Conservation (phyloP, 2,329 filamentous ascomycete species). For the Fusarium xyrophilum region DNA sequence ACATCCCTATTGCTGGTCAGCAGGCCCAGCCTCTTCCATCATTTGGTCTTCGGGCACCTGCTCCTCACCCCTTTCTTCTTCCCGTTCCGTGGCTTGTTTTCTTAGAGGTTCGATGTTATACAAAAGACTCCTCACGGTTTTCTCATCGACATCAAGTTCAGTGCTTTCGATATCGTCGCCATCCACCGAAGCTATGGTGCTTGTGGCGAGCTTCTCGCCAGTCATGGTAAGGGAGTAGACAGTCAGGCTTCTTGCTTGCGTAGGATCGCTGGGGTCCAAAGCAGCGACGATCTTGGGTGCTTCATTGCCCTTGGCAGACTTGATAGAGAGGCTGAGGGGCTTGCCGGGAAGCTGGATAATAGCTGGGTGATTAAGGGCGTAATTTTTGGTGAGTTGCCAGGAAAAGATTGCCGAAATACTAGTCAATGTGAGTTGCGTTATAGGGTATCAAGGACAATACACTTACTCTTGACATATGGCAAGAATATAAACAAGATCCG, state of each 20-base stretch:
- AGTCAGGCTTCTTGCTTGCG: slow-evolving; percentile 43
- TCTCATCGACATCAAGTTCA: slow-evolving; percentile 47
- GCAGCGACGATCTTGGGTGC: slow-evolving; percentile 49
- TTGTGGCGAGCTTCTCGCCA: slow-evolving; percentile 45
- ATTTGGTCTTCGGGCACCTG: slow-evolving; percentile 17
- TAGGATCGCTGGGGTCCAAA: slow-evolving; percentile 47
- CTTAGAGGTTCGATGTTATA: slow-evolving; percentile 57
- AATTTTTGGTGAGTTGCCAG: slow-evolving; percentile 60
- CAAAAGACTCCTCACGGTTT: slow-evolving; percentile 52
- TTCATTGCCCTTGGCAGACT: slow-evolving; percentile 30
- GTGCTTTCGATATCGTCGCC: slow-evolving; percentile 38
- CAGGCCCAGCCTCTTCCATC: slow-evolving; percentile 8
- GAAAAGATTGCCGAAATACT: slow-evolving; percentile 70
- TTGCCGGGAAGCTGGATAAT: slow-evolving; percentile 67
- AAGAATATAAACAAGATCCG: slow-evolving; percentile 51
- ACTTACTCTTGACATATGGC: slow-evolving; percentile 65
- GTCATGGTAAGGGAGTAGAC: slow-evolving; percentile 44
- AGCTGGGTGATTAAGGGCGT: slow-evolving; percentile 56
- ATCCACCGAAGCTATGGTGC: slow-evolving; percentile 37
- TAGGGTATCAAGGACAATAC: not conserved
- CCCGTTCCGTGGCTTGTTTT: slow-evolving; percentile 48
- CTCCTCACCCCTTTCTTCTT: slow-evolving; percentile 37
- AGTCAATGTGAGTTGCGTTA: slow-evolving; percentile 27
- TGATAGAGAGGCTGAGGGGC: slow-evolving; percentile 61
- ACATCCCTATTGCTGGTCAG: not conserved